A percentile compares a stretch with the other conserved stretches of the same genome.
Evolutionary conservation across 129 eudicot genomes (phyloP).

Genomic region (Kitagawia praeruptora): DNA sequence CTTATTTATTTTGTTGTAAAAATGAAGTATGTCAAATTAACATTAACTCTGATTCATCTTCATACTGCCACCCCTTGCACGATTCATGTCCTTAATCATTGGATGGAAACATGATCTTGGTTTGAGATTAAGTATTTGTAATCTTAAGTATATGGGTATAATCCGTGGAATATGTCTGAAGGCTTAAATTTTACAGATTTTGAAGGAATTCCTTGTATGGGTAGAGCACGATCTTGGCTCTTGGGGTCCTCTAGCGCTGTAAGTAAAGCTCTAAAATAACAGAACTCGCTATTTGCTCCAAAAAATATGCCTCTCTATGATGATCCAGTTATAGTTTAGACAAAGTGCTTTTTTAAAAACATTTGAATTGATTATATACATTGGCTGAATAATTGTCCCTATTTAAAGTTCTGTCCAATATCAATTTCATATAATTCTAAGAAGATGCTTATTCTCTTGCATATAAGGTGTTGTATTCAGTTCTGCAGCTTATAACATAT

Average conservation of each 20-base stretch:
- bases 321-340: not conserved
- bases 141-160: not conserved
- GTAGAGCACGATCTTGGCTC: not conserved
- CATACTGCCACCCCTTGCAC: not conserved
- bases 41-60: not conserved
- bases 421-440: not conserved
- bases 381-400: not conserved
- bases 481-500: not conserved
- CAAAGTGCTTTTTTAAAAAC: not conserved
- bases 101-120: not conserved
- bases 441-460: not conserved
- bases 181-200: constrained; percentile 26
- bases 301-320: not conserved
- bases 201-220: not conserved
- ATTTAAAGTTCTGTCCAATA: not conserved
- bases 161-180: not conserved
- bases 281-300: not conserved
- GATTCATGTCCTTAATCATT: not conserved
- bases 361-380: not conserved
- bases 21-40: not conserved
- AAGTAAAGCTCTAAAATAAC: constrained; percentile 23
- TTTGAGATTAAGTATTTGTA: not conserved
- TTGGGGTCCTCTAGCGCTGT: constrained; percentile 6
- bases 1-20: not conserved
- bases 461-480: not conserved